Evolutionary conservation across 225 moss, liverwort and hornwort species (phyloP).

Genomic region (Marchantia paleacea): DNA sequence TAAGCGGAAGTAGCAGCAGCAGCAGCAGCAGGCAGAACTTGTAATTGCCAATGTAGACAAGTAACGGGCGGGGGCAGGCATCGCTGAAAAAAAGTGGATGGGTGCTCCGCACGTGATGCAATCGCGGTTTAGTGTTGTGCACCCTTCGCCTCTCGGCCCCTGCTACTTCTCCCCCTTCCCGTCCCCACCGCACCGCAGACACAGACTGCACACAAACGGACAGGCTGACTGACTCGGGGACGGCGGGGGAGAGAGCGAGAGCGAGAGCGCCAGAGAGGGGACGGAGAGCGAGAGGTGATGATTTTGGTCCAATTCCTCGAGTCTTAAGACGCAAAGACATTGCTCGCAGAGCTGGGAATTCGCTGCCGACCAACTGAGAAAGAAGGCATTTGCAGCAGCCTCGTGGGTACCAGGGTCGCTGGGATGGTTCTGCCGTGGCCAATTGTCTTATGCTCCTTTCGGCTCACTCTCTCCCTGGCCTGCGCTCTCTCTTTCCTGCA

Average conservation of each 20-base stretch:
- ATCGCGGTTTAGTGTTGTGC: conserved; percentile 5
- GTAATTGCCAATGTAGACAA: neutral
- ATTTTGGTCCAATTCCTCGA: neutral
- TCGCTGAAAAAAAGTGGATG: neutral
- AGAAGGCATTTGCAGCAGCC: neutral
- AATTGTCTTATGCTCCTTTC: conserved; percentile 36
- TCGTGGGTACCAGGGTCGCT: neutral
- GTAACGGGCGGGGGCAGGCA: neutral
- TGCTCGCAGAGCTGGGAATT: neutral
- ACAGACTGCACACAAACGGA: neutral
- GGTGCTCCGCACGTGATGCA: conserved; percentile 16
- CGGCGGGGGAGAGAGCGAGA: neutral
- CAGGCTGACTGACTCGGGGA: neutral
- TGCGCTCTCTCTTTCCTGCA: conserved; percentile 35
- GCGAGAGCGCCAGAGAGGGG: neutral
- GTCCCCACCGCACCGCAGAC: neutral
- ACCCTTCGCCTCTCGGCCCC: neutral
- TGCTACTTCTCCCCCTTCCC: too few relatives aligned
- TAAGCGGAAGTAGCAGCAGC: too few relatives aligned
- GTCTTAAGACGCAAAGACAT: neutral
- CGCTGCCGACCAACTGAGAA: too few relatives aligned
- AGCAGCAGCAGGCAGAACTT: neutral
- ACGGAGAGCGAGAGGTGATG: neutral
- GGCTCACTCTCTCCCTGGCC: conserved; percentile 34
- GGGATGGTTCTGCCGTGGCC: conserved; percentile 44